phyloP scores from a whole-genome alignment of 495 filamentous ascomycete genomes.

The Massariosphaeria phaeospora region DNA sequence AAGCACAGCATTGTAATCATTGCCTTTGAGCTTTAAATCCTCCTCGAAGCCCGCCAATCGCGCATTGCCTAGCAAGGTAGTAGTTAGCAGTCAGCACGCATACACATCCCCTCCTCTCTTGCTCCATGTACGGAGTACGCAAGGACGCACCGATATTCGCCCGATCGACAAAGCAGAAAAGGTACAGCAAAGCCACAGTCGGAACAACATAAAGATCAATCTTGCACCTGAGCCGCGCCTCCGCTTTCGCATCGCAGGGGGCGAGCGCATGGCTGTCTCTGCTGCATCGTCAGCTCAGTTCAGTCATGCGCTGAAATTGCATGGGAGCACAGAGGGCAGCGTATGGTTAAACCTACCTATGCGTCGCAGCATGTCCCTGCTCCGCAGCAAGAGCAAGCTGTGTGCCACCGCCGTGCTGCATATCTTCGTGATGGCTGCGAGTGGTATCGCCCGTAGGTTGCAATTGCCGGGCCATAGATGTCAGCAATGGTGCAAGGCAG shows the following conservation, averaged over 20 bases:
- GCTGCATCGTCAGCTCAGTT: conserved; percentile 4
- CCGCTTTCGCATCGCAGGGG: conserved; percentile 55
- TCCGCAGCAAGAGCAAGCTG: conserved; percentile 56
- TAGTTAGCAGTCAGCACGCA: too few species aligned
- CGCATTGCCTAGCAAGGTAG: conserved; percentile 39
- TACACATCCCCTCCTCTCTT: too few species aligned
- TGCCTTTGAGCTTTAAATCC: conserved; percentile 35
- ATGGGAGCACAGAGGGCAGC: not conserved
- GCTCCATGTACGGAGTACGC: not conserved
- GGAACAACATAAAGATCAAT: conserved; percentile 49
- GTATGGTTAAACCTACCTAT: conserved; percentile 46
- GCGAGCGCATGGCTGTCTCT: conserved; percentile 54
- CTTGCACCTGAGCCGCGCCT: conserved; percentile 47
- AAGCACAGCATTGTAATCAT: conserved; percentile 36
- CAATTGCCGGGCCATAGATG: too few species aligned
- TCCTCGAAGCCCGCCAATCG: conserved; percentile 50
- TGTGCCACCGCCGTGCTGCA: conserved; percentile 38
- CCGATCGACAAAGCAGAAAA: conserved; percentile 52
- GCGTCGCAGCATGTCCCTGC: conserved; percentile 55
- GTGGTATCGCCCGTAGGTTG: too few species aligned
- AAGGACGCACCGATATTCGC: conserved; percentile 36
- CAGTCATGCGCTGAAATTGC: not conserved
- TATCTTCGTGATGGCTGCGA: conserved; percentile 19
- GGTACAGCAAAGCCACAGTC: conserved; percentile 47
- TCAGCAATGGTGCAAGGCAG: too few species aligned